Percentiles rank a stretch among this genome's conserved stretches.
Conservation (phyloP, 495 filamentous ascomycete species). For the Penicillium odoratum region DNA sequence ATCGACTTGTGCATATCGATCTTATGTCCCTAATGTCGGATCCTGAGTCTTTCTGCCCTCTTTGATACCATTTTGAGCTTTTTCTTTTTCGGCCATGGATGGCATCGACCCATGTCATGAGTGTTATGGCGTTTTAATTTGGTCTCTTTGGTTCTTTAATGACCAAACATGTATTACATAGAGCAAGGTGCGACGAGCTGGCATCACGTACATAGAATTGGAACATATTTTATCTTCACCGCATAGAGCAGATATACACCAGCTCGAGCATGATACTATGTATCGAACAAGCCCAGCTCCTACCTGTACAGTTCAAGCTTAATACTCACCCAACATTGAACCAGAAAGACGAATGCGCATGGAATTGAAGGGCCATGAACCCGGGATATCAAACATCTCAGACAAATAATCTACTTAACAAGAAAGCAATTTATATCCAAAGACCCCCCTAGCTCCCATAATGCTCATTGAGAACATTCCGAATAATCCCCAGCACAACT, state of each 20-base stretch:
- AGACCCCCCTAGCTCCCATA: constrained; percentile 11
- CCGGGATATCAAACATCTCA: constrained; percentile 15
- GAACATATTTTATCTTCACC: not conserved
- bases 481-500: constrained; percentile 37
- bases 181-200: not conserved
- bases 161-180: not conserved
- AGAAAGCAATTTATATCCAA: not conserved
- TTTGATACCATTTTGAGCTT: constrained; percentile 7
- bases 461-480: constrained; percentile 32
- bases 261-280: too few species aligned
- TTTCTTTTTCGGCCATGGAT: not conserved
- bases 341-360: not conserved
- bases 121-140: not conserved
- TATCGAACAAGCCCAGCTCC: not conserved
- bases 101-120: not conserved
- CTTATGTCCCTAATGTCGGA: not conserved
- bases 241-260: not conserved
- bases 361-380: not conserved
- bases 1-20: not conserved
- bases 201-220: not conserved
- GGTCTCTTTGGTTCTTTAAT: not conserved
- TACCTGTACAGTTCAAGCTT: too few species aligned
- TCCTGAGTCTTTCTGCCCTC: not conserved
- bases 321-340: not conserved
- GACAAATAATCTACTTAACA: not conserved